These are phyloP conservation scores for Trifolium fragiferum DNA, from an alignment of 306 rosid genomes.

Conservation along the genomic window DNA sequence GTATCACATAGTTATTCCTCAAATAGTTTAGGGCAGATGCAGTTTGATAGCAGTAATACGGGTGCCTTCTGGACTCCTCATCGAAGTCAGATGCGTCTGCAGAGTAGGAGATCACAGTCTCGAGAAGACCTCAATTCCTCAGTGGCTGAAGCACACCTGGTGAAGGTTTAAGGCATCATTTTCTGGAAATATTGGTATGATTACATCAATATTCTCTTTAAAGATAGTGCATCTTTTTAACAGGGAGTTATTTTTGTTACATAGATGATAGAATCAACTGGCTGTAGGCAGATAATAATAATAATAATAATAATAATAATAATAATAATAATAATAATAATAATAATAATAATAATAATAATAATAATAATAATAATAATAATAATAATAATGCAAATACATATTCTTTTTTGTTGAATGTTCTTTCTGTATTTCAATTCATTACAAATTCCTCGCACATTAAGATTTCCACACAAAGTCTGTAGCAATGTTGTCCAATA, in stretches of 20 bases:
- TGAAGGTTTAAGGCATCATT: conserved; percentile 63
- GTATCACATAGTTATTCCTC: conserved; percentile 87
- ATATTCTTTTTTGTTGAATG: conserved; percentile 34
- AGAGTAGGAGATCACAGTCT: conserved; percentile 95
- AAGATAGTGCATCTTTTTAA: conserved; percentile 28
- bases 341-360: no score
- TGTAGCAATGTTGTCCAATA: background rate
- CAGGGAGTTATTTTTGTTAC: conserved; percentile 46
- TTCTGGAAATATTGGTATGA: conserved; percentile 57
- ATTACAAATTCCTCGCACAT: conserved; percentile 6
- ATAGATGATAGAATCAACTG: conserved; percentile 35
- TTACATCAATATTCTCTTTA: conserved; percentile 39
- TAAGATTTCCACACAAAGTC: conserved; percentile 23
- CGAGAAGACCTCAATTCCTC: conserved; percentile 91
- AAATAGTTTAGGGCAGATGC: conserved; percentile 85
- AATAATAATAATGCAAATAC: conserved; percentile 30
- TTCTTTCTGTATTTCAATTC: conserved; percentile 18
- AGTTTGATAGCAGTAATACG: conserved; percentile 59
- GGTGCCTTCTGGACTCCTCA: conserved; percentile 84
- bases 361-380: conserved; percentile 44
- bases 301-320: no score
- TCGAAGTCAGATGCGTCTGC: conserved; percentile 88
- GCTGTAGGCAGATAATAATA: conserved; percentile 39
- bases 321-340: no score
- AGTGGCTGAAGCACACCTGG: conserved; percentile 72